Evolutionary conservation across 2,329 filamentous ascomycete genomes (phyloP).

Genomic region (Rutstroemia sp.): DNA sequence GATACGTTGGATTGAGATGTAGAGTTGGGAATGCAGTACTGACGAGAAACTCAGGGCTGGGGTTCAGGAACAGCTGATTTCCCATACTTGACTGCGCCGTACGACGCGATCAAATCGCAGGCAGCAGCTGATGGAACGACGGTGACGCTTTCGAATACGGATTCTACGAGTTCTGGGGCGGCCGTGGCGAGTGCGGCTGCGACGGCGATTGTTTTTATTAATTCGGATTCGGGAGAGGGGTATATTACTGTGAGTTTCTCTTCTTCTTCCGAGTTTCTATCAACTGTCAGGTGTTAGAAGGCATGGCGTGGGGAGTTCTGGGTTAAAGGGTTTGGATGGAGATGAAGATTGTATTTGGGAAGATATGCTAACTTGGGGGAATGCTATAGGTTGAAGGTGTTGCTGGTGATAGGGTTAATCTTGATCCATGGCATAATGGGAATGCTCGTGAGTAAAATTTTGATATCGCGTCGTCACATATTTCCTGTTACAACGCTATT

Average conservation of each 20-base stretch:
- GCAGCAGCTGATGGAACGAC: slow-evolving; percentile 45
- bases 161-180: slow-evolving; percentile 32
- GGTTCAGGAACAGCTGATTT: not conserved
- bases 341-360: too few species aligned
- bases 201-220: slow-evolving; percentile 62
- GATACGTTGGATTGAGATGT: too few species aligned
- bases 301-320: too few species aligned
- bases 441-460: slow-evolving; percentile 15
- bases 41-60: not conserved
- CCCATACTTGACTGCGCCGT: slow-evolving; percentile 36
- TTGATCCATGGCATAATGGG: slow-evolving; percentile 55
- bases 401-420: slow-evolving; percentile 52
- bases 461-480: too few species aligned
- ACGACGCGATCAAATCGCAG: slow-evolving; percentile 55
- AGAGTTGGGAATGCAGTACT: too few species aligned
- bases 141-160: slow-evolving; percentile 48
- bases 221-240: slow-evolving; percentile 66
- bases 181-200: slow-evolving; percentile 34
- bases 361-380: too few species aligned
- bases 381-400: slow-evolving; percentile 19
- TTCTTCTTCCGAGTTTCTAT: not conserved
- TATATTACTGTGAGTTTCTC: slow-evolving; percentile 33
- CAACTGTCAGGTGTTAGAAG: not conserved
- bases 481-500: too few species aligned
- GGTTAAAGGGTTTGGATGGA: too few species aligned